A percentile compares a stretch with the other conserved stretches of the same genome.
phyloP scores from a whole-genome alignment of 306 rosid species.

The Cucurbita moschata region DNA sequence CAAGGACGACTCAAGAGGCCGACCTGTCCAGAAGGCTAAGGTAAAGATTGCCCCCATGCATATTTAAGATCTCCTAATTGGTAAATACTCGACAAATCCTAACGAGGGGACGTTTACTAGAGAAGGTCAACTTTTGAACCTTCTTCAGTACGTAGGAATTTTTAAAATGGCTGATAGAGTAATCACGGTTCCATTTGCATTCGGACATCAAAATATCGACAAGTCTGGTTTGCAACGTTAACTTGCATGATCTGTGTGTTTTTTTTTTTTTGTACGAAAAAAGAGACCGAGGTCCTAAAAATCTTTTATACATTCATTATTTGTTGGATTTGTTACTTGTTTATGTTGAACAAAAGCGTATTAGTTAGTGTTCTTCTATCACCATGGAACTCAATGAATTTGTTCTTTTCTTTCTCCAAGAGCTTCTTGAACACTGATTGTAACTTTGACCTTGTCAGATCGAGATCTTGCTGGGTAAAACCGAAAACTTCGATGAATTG shows the following conservation, averaged over 20 bases:
- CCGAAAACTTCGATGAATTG: conserved; percentile 30
- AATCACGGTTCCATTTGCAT: not conserved
- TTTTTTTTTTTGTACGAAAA: not conserved
- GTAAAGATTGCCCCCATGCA: not conserved
- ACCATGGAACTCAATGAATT: not conserved
- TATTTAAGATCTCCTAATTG: not conserved
- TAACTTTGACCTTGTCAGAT: conserved; percentile 11
- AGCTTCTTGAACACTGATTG: not conserved
- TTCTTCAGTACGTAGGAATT: not conserved
- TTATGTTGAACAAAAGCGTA: not conserved
- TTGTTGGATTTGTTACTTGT: not conserved
- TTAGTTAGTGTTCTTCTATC: not conserved
- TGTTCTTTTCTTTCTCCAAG: not conserved
- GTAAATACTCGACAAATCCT: not conserved
- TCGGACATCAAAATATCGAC: not conserved
- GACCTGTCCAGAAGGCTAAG: conserved; percentile 28
- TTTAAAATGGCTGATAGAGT: not conserved
- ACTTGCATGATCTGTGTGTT: not conserved
- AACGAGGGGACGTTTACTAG: not conserved
- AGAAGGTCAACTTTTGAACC: too few species aligned
- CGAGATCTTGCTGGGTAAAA: conserved; percentile 28
- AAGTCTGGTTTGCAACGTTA: not conserved
- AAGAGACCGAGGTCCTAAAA: not conserved
- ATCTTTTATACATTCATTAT: not conserved
- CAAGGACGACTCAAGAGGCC: conserved; percentile 34